Evolutionary conservation across 805 yeast species (phyloP), one percentile per base, ranked within the genome.

Genomic region (Torulaspora quercuum): DNA sequence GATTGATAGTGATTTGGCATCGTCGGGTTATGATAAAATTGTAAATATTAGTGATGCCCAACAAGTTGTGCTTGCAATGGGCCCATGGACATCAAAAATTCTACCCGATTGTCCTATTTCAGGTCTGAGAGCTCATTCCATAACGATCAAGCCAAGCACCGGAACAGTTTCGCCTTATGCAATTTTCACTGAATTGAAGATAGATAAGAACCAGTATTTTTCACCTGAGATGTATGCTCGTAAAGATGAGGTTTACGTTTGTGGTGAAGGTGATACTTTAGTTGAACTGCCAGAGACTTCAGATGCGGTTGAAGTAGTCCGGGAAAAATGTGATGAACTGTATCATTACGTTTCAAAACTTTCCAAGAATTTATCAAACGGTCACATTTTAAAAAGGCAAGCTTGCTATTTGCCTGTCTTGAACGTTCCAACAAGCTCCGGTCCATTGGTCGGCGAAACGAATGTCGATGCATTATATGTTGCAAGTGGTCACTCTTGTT

Each of bases 171-270:
- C 90, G 3, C 95, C 97, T 3, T 87, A 78, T 59, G 97, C 97
- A 5, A 80, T 92, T 25, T 92, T 90, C 67, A 87, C 97, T 5
- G 97, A 92, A 61, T 69, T 90, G 44, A 80, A 80, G 53, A 67
- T 85, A n/a, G 76, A 74, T n/a, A 67, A 72, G 14, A 68, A 69
- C 27, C 72, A 78, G 29, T 83, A 80, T 61, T 89, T 85, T 15
- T 78, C 94, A 2, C 98, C 98, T 0, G 98, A 90, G 58, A 78
- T 92, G 45, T 90, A 90, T 60, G 95, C 97, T 6, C 75, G 98
- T 58, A 82, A 80, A 52, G 96, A 90, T 63, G 98, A 92, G 62
- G 92, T 90, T 26, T 90, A 89, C 53, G 92, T 92, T 2, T 90
- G 97, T 64, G 97, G 98, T 29, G 98, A 92, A 63, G 95, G 96